A percentile compares a stretch with the other conserved stretches of the same genome.
phyloP scores from a whole-genome alignment of 768 basidiomycete species.

The Pleurotus sapidus region DNA sequence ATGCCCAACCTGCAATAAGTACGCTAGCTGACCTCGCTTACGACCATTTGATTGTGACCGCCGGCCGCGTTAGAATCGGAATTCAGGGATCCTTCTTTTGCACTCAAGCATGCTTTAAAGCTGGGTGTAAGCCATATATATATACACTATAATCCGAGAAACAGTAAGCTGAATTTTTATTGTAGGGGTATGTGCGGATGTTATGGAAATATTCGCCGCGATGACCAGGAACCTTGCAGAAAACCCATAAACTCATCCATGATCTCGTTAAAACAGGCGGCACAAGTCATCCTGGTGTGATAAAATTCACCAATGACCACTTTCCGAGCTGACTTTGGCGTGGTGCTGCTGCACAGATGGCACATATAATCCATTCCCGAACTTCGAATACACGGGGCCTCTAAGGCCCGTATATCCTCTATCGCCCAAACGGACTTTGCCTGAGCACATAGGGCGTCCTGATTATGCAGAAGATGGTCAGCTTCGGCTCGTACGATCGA shows the following conservation, averaged over 20 bases:
- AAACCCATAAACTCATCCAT: constrained; percentile 80
- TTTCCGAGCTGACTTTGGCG: background rate
- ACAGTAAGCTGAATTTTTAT: background rate
- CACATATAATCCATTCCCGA: constrained; percentile 77
- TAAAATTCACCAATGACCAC: background rate
- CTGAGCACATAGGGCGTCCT: constrained; percentile 79
- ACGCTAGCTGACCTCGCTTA: constrained; percentile 21
- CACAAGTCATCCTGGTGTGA: background rate
- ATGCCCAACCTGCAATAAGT: constrained; percentile 95
- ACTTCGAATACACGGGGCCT: constrained; percentile 72
- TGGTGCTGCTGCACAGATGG: constrained; percentile 46
- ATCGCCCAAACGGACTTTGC: constrained; percentile 71
- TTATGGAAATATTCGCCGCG: constrained; percentile 3
- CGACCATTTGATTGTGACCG: background rate
- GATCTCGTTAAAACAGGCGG: constrained; percentile 37
- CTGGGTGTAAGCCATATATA: constrained; percentile 65
- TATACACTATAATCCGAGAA: background rate
- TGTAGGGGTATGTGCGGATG: constrained; percentile 18
- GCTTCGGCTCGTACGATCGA: constrained; percentile 8
- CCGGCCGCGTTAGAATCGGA: constrained; percentile 51
- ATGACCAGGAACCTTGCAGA: constrained; percentile 38
- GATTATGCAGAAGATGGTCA: constrained; percentile 73
- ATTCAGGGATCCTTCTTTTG: constrained; percentile 89
- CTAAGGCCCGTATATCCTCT: constrained; percentile 88
- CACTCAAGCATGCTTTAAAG: constrained; percentile 94